These are phyloP conservation scores for Kurtzmaniella natalensis DNA, from an alignment of 1,139 yeast species.

Conservation along the genomic window DNA sequence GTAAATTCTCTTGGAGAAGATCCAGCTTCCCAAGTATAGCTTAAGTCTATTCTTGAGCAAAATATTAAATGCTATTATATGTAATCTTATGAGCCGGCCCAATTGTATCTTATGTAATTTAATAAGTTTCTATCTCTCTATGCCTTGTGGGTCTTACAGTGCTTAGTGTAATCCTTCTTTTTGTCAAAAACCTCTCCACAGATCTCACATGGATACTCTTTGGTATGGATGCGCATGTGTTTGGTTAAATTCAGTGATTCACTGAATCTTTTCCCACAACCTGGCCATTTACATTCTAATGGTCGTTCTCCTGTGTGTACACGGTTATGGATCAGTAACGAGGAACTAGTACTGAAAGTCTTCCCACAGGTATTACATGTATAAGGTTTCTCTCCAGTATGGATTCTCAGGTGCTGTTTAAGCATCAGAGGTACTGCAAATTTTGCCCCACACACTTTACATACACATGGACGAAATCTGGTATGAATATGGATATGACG, in stretches of 20 bases:
- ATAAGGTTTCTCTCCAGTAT: conserved; percentile 77
- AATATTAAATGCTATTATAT: too few species aligned
- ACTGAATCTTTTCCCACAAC: conserved; percentile 81
- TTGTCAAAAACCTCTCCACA: conserved; percentile 52
- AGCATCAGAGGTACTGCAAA: conserved; percentile 69
- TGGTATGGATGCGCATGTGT: conserved; percentile 70
- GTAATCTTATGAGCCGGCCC: too few species aligned
- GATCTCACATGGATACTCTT: conserved; percentile 44
- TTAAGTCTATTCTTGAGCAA: too few species aligned
- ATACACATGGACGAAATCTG: conserved; percentile 69
- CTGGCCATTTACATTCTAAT: conserved; percentile 68
- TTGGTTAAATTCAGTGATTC: conserved; percentile 87
- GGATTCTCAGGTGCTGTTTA: conserved; percentile 74
- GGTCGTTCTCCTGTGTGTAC: conserved; percentile 69
- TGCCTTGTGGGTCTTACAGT: conserved; percentile 22
- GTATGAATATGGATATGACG: conserved; percentile 90
- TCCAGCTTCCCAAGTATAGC: not conserved
- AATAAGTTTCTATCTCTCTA: too few species aligned
- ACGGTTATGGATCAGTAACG: conserved; percentile 50
- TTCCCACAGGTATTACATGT: conserved; percentile 46
- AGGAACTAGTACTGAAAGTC: conserved; percentile 49
- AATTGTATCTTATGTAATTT: too few species aligned
- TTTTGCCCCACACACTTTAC: conserved; percentile 60
- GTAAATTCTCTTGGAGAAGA: too few species aligned
- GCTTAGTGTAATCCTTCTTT: conserved; percentile 37